These are phyloP conservation scores for Dactylellina haptotyla DNA, from an alignment of 2,329 filamentous ascomycete genomes.

Conservation along the genomic window DNA sequence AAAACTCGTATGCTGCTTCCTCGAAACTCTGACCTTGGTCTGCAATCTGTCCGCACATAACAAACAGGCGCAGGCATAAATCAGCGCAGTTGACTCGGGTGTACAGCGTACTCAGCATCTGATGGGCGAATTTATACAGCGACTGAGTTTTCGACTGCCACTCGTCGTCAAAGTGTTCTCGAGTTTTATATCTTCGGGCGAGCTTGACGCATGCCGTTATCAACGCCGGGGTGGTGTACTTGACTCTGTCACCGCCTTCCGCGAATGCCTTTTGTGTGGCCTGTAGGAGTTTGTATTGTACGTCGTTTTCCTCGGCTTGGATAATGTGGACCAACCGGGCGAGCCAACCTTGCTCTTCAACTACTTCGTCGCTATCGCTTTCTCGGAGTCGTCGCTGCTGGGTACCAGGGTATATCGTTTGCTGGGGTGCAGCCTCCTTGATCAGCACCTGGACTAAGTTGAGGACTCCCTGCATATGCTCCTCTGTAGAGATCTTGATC, in stretches of 20 bases:
- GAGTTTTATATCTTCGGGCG: conserved; percentile 84
- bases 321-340: conserved; percentile 91
- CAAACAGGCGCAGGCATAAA: conserved; percentile 86
- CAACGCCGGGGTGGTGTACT: conserved; percentile 92
- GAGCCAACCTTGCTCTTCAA: conserved; percentile 97
- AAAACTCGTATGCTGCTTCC: conserved; percentile 97
- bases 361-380: conserved; percentile 92
- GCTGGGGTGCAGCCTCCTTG: conserved; percentile 84
- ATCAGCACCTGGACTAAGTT: conserved; percentile 90
- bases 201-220: conserved; percentile 91
- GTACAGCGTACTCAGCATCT: conserved; percentile 84
- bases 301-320: conserved; percentile 84
- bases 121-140: conserved; percentile 95
- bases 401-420: conserved; percentile 82
- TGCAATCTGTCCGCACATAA: conserved; percentile 89
- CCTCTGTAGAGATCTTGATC: conserved; percentile 78
- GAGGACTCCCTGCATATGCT: conserved; percentile 86
- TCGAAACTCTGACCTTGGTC: conserved; percentile 86
- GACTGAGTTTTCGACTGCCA: conserved; percentile 79
- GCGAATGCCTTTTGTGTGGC: conserved; percentile 84
- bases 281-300: conserved; percentile 92
- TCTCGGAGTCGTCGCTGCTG: conserved; percentile 71
- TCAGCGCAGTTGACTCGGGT: conserved; percentile 88
- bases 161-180: conserved; percentile 81
- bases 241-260: conserved; percentile 93